A percentile compares a stretch with the other conserved stretches of the same genome.
These are phyloP conservation scores for Hibiscus mutabilis DNA, from an alignment of 345 rosid genomes.

Conservation along the genomic window DNA sequence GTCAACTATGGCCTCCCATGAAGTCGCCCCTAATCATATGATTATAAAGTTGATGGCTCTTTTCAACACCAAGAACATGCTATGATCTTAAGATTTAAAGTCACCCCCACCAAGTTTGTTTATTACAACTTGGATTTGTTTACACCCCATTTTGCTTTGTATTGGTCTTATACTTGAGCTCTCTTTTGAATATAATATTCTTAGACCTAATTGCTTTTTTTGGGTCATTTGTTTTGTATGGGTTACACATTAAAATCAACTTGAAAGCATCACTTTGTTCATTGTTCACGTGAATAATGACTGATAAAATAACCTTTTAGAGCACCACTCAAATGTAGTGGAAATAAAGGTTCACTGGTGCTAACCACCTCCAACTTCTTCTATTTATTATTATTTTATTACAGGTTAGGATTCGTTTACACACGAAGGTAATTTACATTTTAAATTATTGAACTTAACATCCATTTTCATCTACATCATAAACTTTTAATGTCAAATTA, in stretches of 20 bases:
- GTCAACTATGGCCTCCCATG: too few relatives aligned
- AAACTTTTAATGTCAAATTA: too few relatives aligned
- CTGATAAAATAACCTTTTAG: neutral
- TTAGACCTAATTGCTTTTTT: too few relatives aligned
- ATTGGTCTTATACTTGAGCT: neutral
- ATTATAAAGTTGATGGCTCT: neutral
- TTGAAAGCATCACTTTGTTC: neutral
- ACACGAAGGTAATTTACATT: too few relatives aligned
- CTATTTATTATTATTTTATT: too few relatives aligned
- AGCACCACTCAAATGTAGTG: neutral
- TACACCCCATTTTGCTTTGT: neutral
- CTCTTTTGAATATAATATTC: neutral
- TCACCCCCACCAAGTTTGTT: neutral
- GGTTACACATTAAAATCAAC: neutral
- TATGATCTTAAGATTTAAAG: neutral
- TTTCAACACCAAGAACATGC: neutral
- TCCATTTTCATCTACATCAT: too few relatives aligned
- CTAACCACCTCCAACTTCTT: too few relatives aligned
- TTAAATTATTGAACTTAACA: too few relatives aligned
- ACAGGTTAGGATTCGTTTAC: too few relatives aligned
- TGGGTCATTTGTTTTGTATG: too few relatives aligned
- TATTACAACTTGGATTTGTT: neutral
- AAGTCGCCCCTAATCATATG: too few relatives aligned
- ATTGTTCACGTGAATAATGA: neutral
- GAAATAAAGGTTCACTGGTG: neutral